Conservation (phyloP, 148 eudicot species). For the Rhododendron williamsianum region DNA sequence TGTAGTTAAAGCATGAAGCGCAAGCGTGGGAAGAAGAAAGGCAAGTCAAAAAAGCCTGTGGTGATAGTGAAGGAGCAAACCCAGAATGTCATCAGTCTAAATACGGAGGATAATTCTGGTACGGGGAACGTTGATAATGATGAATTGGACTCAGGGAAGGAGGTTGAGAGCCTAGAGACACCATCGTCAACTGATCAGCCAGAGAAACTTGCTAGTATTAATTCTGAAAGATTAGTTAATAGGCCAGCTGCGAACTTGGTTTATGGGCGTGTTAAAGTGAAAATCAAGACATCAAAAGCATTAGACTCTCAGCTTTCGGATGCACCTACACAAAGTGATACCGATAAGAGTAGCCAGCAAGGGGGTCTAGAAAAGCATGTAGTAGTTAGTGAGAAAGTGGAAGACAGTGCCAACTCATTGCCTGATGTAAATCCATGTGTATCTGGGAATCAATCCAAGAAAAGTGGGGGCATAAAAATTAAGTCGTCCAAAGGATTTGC, state of each 20-base stretch:
- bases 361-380: conserved; percentile 36
- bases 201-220: conserved; percentile 27
- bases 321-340: conserved; percentile 44
- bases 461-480: conserved; percentile 48
- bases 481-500: conserved; percentile 44
- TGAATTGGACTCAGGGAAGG: conserved; percentile 35
- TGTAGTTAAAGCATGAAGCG: conserved; percentile 55
- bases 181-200: conserved; percentile 39
- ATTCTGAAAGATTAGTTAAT: conserved; percentile 25
- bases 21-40: conserved; percentile 73
- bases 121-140: conserved; percentile 43
- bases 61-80: conserved; percentile 21
- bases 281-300: conserved; percentile 55
- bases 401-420: conserved; percentile 56
- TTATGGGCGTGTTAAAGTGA: conserved; percentile 81
- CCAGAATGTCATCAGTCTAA: conserved; percentile 23
- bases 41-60: conserved; percentile 46
- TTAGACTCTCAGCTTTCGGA: conserved; percentile 44
- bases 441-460: conserved; percentile 29
- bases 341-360: conserved; percentile 47
- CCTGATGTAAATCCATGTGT: conserved; percentile 27
- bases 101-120: conserved; percentile 48
- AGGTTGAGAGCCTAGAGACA: conserved; percentile 36
- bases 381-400: conserved; percentile 39
- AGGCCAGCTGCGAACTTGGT: conserved; percentile 60